These are phyloP conservation scores for Phytophthora capsici DNA, from an alignment of 352 stramenopile species.

Conservation along the genomic window DNA sequence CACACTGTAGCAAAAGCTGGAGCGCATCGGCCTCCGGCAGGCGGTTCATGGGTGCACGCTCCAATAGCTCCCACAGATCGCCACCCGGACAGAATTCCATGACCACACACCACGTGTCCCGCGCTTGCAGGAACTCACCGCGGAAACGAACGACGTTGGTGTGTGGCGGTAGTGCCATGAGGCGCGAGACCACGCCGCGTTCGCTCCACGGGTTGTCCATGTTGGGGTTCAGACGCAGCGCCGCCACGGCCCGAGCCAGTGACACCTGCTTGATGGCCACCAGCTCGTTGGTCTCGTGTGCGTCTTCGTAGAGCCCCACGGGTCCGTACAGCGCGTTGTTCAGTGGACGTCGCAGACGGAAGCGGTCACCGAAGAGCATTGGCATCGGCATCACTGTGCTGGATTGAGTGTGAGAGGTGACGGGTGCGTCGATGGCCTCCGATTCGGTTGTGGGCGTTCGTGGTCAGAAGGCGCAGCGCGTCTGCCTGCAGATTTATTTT, in stretches of 20 bases:
- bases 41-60: slow-evolving; percentile 27
- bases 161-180: slow-evolving; percentile 38
- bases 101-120: slow-evolving; percentile 53
- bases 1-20: slow-evolving; percentile 41
- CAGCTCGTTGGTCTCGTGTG: slow-evolving; percentile 19
- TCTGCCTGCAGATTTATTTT: neutral
- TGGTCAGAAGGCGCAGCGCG: neutral
- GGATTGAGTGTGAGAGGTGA: neutral
- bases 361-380: slow-evolving; percentile 19
- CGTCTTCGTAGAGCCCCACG: slow-evolving; percentile 55
- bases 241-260: slow-evolving; percentile 30
- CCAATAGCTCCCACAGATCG: slow-evolving; percentile 49
- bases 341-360: slow-evolving; percentile 14
- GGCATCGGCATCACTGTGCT: neutral
- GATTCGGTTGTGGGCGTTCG: slow-evolving; percentile 1
- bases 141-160: slow-evolving; percentile 52
- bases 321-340: slow-evolving; percentile 49
- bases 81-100: slow-evolving; percentile 61
- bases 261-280: slow-evolving; percentile 64
- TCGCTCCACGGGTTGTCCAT: slow-evolving; percentile 61
- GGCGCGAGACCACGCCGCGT: slow-evolving; percentile 26
- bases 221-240: slow-evolving; percentile 31
- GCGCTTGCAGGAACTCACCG: slow-evolving; percentile 47
- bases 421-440: neutral
- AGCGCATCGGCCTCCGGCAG: slow-evolving; percentile 31